A percentile compares a stretch with the other conserved stretches of the same genome.
Conservation (phyloP, 768 basidiomycete genomes). For the Pleurotus platypus region DNA sequence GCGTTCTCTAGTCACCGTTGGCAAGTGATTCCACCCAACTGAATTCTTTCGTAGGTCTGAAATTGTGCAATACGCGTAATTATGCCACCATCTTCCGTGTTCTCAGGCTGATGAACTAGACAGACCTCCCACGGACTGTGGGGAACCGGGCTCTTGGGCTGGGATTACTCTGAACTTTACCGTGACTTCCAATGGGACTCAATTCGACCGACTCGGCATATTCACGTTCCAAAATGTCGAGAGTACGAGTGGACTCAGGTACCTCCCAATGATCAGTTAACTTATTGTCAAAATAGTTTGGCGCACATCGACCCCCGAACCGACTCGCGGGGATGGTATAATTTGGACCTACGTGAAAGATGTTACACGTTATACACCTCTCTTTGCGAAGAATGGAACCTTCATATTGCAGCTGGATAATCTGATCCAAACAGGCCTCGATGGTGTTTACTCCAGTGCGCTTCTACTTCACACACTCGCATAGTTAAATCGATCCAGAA, state of each 20-base stretch:
- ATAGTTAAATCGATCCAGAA: no score
- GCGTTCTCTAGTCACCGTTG: constrained; percentile 17
- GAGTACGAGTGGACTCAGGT: constrained; percentile 37
- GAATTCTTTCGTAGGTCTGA: constrained; percentile 42
- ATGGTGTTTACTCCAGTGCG: constrained; percentile 70
- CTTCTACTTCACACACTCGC: neutral
- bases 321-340: constrained; percentile 61
- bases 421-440: constrained; percentile 49
- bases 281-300: constrained; percentile 45
- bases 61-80: constrained; percentile 59
- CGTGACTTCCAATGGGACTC: constrained; percentile 74
- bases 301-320: constrained; percentile 83
- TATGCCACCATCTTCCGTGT: neutral
- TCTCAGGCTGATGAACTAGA: neutral
- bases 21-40: neutral
- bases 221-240: constrained; percentile 80
- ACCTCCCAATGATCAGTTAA: neutral
- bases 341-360: constrained; percentile 81
- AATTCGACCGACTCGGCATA: constrained; percentile 70
- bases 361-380: constrained; percentile 66
- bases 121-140: constrained; percentile 74
- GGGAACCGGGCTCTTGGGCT: constrained; percentile 70
- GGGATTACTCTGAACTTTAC: constrained; percentile 76
- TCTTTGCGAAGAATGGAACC: constrained; percentile 64
- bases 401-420: constrained; percentile 78